These are phyloP conservation scores for Lepidium didymum DNA, from an alignment of 345 rosid genomes.

Conservation along the genomic window DNA sequence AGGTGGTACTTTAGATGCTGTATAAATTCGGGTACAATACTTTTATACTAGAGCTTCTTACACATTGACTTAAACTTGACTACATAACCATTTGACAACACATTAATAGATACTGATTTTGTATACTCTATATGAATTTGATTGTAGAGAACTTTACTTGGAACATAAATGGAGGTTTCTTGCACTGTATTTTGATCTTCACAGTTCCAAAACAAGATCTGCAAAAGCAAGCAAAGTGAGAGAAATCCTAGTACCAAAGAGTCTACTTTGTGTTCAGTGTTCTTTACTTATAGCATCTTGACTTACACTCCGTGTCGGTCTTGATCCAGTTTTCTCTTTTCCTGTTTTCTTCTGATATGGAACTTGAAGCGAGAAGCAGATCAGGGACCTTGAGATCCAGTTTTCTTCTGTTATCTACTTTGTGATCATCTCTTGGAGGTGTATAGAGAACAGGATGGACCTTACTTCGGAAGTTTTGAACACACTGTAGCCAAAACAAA, in stretches of 20 bases:
- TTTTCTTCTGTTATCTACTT: neutral
- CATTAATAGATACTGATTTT: neutral
- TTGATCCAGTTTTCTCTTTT: conserved; percentile 26
- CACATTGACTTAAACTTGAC: conserved; percentile 4
- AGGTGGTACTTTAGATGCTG: neutral
- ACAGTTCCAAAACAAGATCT: conserved; percentile 25
- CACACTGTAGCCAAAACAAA: conserved; percentile 15
- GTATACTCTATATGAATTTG: neutral
- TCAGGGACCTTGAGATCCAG: neutral
- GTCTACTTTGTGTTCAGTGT: neutral
- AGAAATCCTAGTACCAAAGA: neutral
- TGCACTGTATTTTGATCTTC: conserved; percentile 9
- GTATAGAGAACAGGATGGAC: conserved; percentile 23
- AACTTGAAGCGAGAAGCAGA: neutral
- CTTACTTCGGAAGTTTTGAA: conserved; percentile 16
- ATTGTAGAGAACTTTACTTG: neutral
- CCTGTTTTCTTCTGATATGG: neutral
- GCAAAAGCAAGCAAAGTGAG: conserved; percentile 9
- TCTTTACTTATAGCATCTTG: neutral
- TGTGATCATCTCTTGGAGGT: neutral
- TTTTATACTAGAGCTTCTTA: neutral
- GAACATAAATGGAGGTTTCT: neutral
- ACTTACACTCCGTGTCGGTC: conserved; percentile 26
- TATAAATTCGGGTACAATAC: neutral
- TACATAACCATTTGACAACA: neutral